A percentile compares a stretch with the other conserved stretches of the same genome.
These are phyloP conservation scores for Aspergillus japonicus DNA, from an alignment of 2,329 filamentous ascomycete species.

Conservation along the genomic window DNA sequence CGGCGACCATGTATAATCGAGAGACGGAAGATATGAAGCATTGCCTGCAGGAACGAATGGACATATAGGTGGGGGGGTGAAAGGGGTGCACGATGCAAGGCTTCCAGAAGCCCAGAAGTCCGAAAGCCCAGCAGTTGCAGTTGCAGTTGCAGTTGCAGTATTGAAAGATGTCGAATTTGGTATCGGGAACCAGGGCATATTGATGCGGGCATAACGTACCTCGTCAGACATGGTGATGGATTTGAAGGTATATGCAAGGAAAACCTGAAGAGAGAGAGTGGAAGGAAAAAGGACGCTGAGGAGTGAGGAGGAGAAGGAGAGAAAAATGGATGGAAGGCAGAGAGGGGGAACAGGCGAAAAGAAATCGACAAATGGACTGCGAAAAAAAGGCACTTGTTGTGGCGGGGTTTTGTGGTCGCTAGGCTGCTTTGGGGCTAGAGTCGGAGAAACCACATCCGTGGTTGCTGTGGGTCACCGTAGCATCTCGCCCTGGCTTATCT, in stretches of 20 bases:
- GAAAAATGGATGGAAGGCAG: conserved; percentile 24
- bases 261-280: conserved; percentile 21
- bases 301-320: conserved; percentile 17
- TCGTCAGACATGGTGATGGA: conserved; percentile 65
- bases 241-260: conserved; percentile 22
- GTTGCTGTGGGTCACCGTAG: conserved; percentile 7
- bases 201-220: conserved; percentile 48
- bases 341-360: conserved; percentile 24
- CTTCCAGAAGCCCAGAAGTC: conserved; percentile 18
- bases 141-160: conserved; percentile 14
- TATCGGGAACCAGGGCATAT: conserved; percentile 12
- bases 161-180: conserved; percentile 7
- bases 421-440: conserved; percentile 28
- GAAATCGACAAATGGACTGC: conserved; percentile 28
- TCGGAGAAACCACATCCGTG: conserved; percentile 8
- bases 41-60: conserved; percentile 18
- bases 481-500: conserved; percentile 8
- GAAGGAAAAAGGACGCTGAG: conserved; percentile 19
- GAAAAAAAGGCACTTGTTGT: conserved; percentile 36
- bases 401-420: conserved; percentile 31
- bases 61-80: conserved; percentile 8
- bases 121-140: conserved; percentile 26
- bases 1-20: neutral
- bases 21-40: conserved; percentile 7
- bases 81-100: conserved; percentile 30